phyloP scores from a whole-genome alignment of 257 asterid species.

The Capsicum baccatum region DNA sequence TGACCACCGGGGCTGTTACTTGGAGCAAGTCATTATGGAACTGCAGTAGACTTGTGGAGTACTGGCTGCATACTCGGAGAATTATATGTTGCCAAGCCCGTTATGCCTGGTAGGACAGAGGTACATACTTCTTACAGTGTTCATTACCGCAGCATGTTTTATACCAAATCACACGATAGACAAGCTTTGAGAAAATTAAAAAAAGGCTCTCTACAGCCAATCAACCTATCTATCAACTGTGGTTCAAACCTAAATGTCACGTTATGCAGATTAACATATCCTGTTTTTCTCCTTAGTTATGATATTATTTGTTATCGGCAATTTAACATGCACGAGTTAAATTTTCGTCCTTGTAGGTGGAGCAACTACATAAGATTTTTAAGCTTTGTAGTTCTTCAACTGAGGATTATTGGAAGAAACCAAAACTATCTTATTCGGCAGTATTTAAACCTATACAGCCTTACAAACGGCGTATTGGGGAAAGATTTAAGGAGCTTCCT shows the following conservation, averaged over 20 bases:
- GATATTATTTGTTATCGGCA: background rate
- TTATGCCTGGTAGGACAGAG: slow-evolving; percentile 69
- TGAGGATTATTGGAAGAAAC: slow-evolving; percentile 63
- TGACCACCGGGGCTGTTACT: slow-evolving; percentile 74
- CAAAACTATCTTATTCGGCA: slow-evolving; percentile 52
- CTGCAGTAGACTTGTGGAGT: slow-evolving; percentile 67
- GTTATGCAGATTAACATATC: background rate
- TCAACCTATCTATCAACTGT: background rate
- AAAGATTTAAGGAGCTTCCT: slow-evolving; percentile 55
- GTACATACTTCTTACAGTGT: slow-evolving; percentile 35
- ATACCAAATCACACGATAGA: background rate
- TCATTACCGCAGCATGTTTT: background rate
- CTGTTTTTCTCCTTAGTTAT: background rate
- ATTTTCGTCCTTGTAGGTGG: slow-evolving; percentile 49
- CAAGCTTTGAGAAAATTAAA: background rate
- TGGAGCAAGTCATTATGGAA: slow-evolving; percentile 61
- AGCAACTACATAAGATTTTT: slow-evolving; percentile 64
- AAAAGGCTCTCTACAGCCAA: background rate
- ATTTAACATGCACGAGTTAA: background rate
- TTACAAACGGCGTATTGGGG: slow-evolving; percentile 51
- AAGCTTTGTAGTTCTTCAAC: slow-evolving; percentile 72
- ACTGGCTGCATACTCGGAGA: slow-evolving; percentile 70
- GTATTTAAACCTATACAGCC: slow-evolving; percentile 58
- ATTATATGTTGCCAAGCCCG: slow-evolving; percentile 64
- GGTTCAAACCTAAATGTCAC: background rate